These are phyloP conservation scores for Colletotrichum abscissum DNA, from an alignment of 2,329 filamentous ascomycete species.

Conservation along the genomic window DNA sequence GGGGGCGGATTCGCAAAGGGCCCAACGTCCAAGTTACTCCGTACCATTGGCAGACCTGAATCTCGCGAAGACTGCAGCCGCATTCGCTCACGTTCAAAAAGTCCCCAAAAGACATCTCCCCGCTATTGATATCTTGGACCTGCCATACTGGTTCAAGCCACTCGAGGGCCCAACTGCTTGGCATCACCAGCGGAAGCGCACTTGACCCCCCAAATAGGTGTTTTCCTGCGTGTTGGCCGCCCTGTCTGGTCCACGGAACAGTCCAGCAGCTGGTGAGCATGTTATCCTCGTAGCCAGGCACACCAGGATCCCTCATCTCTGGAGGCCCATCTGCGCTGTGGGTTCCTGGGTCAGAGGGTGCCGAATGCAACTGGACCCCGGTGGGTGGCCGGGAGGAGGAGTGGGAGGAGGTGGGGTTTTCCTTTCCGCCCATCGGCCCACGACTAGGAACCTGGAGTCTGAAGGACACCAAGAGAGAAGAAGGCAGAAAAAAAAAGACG, in stretches of 20 bases:
- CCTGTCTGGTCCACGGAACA: background rate
- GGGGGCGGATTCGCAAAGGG: background rate
- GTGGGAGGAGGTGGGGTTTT: conserved; percentile 2
- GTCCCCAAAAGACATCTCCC: background rate
- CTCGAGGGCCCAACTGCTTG: background rate
- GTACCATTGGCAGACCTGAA: conserved; percentile 3
- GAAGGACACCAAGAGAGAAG: background rate
- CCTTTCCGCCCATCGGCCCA: background rate
- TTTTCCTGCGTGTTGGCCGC: background rate
- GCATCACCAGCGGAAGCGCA: background rate
- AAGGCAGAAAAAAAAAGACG: conserved; percentile 8
- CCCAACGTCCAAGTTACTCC: background rate
- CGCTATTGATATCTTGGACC: background rate
- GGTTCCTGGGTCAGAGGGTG: background rate
- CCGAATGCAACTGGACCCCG: conserved; percentile 7
- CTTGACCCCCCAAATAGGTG: background rate
- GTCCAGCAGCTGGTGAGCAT: background rate
- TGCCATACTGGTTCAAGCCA: conserved; percentile 19
- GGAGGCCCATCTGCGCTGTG: conserved; percentile 1
- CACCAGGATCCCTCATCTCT: background rate
- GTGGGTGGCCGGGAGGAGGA: background rate
- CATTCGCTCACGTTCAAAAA: background rate
- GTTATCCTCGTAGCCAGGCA: background rate
- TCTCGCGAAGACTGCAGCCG: background rate
- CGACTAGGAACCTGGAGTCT: background rate